Evolutionary conservation across 2,329 filamentous ascomycete species (phyloP).

Genomic region (Ophiocordyceps polyrhachis-furcata): DNA sequence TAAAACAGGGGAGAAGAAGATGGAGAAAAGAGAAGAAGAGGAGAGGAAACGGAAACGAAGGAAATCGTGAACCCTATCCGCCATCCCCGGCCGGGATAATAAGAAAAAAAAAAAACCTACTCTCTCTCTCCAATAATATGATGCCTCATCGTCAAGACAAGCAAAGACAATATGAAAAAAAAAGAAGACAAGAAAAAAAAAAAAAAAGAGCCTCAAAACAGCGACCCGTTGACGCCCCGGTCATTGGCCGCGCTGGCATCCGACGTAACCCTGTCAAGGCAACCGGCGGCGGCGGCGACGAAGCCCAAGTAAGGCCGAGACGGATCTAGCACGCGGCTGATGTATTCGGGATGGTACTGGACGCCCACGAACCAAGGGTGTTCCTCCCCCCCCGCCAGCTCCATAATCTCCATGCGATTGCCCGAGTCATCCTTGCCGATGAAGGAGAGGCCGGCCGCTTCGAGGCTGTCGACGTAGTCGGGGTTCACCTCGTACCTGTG

Average conservation of each 20-base stretch:
- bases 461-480: slow-evolving; percentile 47
- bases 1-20: too few species aligned
- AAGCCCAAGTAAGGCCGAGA: slow-evolving; percentile 57
- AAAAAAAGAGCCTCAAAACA: not conserved
- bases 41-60: too few species aligned
- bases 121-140: too few species aligned
- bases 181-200: too few species aligned
- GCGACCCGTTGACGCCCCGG: not conserved
- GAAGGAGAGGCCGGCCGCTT: slow-evolving; percentile 52
- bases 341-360: slow-evolving; percentile 80
- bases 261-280: slow-evolving; percentile 27
- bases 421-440: slow-evolving; percentile 64
- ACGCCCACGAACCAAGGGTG: slow-evolving; percentile 72
- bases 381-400: slow-evolving; percentile 40
- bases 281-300: slow-evolving; percentile 56
- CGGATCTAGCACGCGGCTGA: slow-evolving; percentile 28
- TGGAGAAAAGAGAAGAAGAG: too few species aligned
- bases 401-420: slow-evolving; percentile 66
- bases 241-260: not conserved
- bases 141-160: too few species aligned
- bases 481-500: slow-evolving; percentile 89
- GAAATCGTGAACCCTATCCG: too few species aligned
- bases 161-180: too few species aligned
- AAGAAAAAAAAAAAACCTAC: too few species aligned
- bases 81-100: too few species aligned